These are phyloP conservation scores for Pilasporangium apinafurcum DNA, from an alignment of 352 stramenopile species.

Conservation along the genomic window DNA sequence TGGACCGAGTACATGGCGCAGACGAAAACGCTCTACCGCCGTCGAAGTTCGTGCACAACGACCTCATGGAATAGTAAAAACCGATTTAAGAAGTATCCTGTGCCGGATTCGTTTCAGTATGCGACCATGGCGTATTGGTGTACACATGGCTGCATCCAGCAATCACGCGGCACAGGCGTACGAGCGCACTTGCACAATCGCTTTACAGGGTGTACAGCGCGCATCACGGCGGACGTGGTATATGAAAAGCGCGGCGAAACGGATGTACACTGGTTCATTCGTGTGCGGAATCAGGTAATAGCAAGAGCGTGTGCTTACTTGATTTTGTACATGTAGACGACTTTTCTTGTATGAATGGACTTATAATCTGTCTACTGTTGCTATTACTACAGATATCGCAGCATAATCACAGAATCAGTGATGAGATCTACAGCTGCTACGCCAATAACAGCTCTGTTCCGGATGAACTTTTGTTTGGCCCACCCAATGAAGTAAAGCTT, in stretches of 20 bases:
- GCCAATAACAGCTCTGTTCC: slow-evolving; percentile 75
- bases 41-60: slow-evolving; percentile 65
- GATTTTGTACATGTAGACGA: too few relatives aligned
- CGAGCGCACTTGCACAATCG: slow-evolving; percentile 70
- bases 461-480: slow-evolving; percentile 53
- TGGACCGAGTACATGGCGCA: slow-evolving; percentile 62
- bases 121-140: slow-evolving; percentile 84
- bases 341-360: too few relatives aligned
- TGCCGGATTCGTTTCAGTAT: slow-evolving; percentile 72
- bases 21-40: slow-evolving; percentile 74
- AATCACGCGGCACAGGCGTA: slow-evolving; percentile 61
- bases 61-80: slow-evolving; percentile 73
- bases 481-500: slow-evolving; percentile 4
- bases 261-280: slow-evolving; percentile 56
- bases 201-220: slow-evolving; percentile 68
- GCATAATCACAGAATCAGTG: slow-evolving; percentile 72
- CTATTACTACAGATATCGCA: slow-evolving; percentile 42
- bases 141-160: slow-evolving; percentile 77
- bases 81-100: slow-evolving; percentile 60
- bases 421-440: slow-evolving; percentile 78
- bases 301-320: neutral
- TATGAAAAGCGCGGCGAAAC: slow-evolving; percentile 45
- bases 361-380: too few relatives aligned
- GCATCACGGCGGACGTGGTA: slow-evolving; percentile 70
- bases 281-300: slow-evolving; percentile 74